These are phyloP conservation scores for Apiospora marii DNA, from an alignment of 2,329 filamentous ascomycete genomes.

Conservation along the genomic window DNA sequence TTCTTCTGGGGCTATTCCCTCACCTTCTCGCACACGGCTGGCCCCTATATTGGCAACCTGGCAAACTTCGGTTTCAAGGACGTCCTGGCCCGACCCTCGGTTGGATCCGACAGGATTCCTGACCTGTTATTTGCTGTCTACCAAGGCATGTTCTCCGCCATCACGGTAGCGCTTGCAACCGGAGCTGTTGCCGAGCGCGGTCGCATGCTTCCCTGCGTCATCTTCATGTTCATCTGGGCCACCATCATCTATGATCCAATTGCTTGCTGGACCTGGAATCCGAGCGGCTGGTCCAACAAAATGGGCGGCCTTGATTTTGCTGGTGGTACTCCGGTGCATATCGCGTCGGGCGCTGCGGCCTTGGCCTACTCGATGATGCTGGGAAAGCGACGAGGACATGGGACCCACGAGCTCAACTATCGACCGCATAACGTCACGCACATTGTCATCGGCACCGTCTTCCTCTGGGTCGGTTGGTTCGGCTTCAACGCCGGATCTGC, in stretches of 20 bases:
- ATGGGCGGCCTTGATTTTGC: constrained; percentile 89
- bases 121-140: constrained; percentile 88
- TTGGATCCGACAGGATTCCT: constrained; percentile 76
- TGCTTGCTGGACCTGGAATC: constrained; percentile 95
- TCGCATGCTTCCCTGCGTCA: constrained; percentile 84
- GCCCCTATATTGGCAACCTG: constrained; percentile 79
- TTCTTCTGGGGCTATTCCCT: constrained; percentile 93
- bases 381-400: constrained; percentile 83
- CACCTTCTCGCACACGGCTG: constrained; percentile 80
- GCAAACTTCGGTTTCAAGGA: constrained; percentile 81
- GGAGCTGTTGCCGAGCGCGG: constrained; percentile 88
- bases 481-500: constrained; percentile 92
- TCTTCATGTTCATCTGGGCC: constrained; percentile 94
- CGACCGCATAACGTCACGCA: constrained; percentile 93
- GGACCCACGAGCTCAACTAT: constrained; percentile 88
- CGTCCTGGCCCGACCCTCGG: constrained; percentile 78
- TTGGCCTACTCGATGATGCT: constrained; percentile 89
- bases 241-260: constrained; percentile 92
- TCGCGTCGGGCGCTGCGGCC: constrained; percentile 81
- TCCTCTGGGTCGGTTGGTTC: constrained; percentile 96
- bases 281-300: constrained; percentile 78
- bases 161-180: constrained; percentile 85
- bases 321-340: constrained; percentile 90
- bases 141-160: constrained; percentile 87
- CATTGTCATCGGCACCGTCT: constrained; percentile 90